These are phyloP conservation scores for Aspergillus pseudotamarii DNA, from an alignment of 2,329 filamentous ascomycete genomes.

Conservation along the genomic window DNA sequence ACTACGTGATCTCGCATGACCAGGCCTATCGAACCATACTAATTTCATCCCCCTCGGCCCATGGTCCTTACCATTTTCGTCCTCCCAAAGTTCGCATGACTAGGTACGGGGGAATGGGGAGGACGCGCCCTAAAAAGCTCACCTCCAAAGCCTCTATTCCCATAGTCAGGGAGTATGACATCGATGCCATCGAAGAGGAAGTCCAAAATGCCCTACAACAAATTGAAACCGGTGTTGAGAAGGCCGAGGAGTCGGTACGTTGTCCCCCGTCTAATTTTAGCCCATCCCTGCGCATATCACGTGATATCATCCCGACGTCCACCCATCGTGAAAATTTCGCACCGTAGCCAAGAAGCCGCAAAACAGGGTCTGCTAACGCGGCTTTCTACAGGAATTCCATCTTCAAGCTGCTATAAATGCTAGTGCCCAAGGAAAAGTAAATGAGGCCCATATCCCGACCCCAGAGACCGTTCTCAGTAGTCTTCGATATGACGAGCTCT, in stretches of 20 bases:
- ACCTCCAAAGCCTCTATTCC: slow-evolving; percentile 86
- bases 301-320: slow-evolving; percentile 38
- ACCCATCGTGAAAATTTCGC: slow-evolving; percentile 38
- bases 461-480: slow-evolving; percentile 64
- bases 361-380: slow-evolving; percentile 22
- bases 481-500: slow-evolving; percentile 86
- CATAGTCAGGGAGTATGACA: slow-evolving; percentile 85
- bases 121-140: slow-evolving; percentile 69
- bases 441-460: slow-evolving; percentile 68
- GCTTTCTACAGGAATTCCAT: slow-evolving; percentile 78
- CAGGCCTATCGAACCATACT: slow-evolving; percentile 64
- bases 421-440: slow-evolving; percentile 61
- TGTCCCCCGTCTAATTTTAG: slow-evolving; percentile 35
- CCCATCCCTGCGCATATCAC: slow-evolving; percentile 41
- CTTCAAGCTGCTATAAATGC: slow-evolving; percentile 80
- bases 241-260: slow-evolving; percentile 95
- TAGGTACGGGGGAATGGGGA: slow-evolving; percentile 49
- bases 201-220: slow-evolving; percentile 78
- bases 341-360: slow-evolving; percentile 14
- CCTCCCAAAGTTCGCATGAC: slow-evolving; percentile 47
- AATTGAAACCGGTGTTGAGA: slow-evolving; percentile 95
- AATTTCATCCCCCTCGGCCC: slow-evolving; percentile 62
- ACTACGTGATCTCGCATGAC: slow-evolving; percentile 56
- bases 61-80: slow-evolving; percentile 42
- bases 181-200: slow-evolving; percentile 86